Evolutionary conservation across 176 grass and related monocot species (phyloP).

Genomic region (Otatea glauca): DNA sequence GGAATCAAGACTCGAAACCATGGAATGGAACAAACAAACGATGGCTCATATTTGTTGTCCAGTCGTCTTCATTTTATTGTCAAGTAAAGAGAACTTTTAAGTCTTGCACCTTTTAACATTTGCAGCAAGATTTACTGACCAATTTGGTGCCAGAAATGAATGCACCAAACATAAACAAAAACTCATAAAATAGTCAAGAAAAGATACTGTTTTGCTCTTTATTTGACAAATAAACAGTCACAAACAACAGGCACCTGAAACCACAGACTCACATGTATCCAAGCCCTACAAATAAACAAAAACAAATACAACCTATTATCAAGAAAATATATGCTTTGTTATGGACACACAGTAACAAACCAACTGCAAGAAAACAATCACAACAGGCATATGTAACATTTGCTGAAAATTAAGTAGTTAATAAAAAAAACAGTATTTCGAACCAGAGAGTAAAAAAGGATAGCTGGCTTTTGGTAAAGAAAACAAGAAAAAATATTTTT

Average conservation of each 20-base stretch:
- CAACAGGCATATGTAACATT: neutral
- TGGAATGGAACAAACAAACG: neutral
- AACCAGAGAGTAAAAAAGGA: neutral
- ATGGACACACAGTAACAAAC: neutral
- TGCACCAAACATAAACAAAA: neutral
- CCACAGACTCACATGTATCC: neutral
- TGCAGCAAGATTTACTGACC: neutral
- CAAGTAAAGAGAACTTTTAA: neutral
- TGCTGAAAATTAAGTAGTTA: slow-evolving; percentile 1
- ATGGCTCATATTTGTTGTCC: neutral
- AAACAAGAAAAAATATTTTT: neutral
- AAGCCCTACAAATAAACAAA: neutral
- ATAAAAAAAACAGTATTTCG: neutral
- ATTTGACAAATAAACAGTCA: neutral
- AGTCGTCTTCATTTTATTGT: neutral
- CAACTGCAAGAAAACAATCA: neutral
- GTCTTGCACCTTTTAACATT: neutral
- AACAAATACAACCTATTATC: neutral
- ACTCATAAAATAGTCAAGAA: neutral
- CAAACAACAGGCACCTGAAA: slow-evolving; percentile 27
- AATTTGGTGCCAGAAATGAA: neutral
- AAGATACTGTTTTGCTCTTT: neutral
- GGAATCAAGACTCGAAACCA: neutral
- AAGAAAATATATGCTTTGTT: neutral
- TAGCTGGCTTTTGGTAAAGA: neutral